Evolutionary conservation across 495 filamentous ascomycete genomes (phyloP).

Genomic region (Neurospora sp.): DNA sequence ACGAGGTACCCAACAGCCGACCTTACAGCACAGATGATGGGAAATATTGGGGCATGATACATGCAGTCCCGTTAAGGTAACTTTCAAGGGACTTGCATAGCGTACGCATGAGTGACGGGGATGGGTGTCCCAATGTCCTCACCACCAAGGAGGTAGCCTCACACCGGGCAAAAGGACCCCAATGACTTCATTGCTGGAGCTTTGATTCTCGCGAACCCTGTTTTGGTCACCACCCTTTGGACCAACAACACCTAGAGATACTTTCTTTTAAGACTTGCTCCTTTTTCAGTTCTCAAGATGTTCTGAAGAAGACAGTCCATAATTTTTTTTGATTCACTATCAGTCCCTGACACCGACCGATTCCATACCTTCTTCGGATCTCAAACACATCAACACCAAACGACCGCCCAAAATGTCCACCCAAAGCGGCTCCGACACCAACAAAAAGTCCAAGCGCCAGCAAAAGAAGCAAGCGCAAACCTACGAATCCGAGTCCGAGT

Average conservation of each 20-base stretch:
- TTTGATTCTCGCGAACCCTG: constrained; percentile 7
- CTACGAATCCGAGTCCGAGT: constrained; percentile 33
- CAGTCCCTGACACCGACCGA: neutral
- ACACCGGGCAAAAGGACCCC: neutral
- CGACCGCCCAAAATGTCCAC: constrained; percentile 19
- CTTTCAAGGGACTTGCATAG: neutral
- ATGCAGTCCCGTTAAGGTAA: neutral
- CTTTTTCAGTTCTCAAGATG: constrained; percentile 1
- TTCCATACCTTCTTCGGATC: too few relatives aligned
- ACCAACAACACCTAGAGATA: neutral
- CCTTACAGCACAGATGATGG: neutral
- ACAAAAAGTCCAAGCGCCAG: constrained; percentile 19
- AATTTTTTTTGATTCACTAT: neutral
- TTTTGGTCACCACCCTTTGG: constrained; percentile 7
- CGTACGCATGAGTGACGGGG: neutral
- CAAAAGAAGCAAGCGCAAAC: constrained; percentile 21
- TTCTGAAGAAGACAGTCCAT: neutral
- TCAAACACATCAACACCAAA: neutral
- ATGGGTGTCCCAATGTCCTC: neutral
- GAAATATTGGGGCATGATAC: neutral
- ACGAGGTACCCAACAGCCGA: neutral
- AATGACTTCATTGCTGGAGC: constrained; percentile 18
- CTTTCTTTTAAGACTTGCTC: constrained; percentile 7
- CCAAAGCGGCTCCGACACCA: constrained; percentile 24
- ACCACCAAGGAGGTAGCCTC: neutral